Evolutionary conservation across 2,329 filamentous ascomycete genomes (phyloP).

Genomic region (Colletotrichum liaoningense): DNA sequence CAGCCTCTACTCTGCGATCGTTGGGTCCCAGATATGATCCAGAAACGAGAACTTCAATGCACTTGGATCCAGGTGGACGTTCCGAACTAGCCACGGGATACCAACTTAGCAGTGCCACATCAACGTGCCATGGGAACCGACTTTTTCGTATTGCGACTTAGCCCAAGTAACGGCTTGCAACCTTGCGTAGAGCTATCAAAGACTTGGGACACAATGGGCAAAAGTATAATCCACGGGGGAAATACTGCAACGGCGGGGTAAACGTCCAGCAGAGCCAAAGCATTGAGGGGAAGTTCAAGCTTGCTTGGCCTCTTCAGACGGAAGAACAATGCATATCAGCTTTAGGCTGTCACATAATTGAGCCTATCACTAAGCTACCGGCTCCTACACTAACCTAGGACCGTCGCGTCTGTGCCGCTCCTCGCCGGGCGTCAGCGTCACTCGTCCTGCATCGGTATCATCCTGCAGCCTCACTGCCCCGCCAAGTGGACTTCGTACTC

Average conservation of each 20-base stretch:
- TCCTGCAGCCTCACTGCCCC: slow-evolving; percentile 22
- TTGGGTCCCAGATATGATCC: background rate
- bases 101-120: background rate
- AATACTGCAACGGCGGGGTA: background rate
- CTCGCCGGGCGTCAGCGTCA: slow-evolving; percentile 20
- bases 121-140: background rate
- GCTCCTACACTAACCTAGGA: slow-evolving; percentile 9
- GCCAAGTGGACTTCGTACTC: slow-evolving; percentile 10
- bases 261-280: background rate
- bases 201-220: background rate
- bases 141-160: background rate
- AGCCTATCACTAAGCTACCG: slow-evolving; percentile 10
- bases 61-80: background rate
- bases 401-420: slow-evolving; percentile 25
- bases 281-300: slow-evolving; percentile 9
- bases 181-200: background rate
- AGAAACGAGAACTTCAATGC: background rate
- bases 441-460: slow-evolving; percentile 4
- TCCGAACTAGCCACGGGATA: background rate
- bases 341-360: slow-evolving; percentile 26
- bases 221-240: background rate
- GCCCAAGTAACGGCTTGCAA: background rate
- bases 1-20: background rate
- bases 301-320: background rate
- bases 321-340: slow-evolving; percentile 14